Evolutionary conservation across 176 grass and related monocot genomes (phyloP).

Genomic region (Typha latifolia): DNA sequence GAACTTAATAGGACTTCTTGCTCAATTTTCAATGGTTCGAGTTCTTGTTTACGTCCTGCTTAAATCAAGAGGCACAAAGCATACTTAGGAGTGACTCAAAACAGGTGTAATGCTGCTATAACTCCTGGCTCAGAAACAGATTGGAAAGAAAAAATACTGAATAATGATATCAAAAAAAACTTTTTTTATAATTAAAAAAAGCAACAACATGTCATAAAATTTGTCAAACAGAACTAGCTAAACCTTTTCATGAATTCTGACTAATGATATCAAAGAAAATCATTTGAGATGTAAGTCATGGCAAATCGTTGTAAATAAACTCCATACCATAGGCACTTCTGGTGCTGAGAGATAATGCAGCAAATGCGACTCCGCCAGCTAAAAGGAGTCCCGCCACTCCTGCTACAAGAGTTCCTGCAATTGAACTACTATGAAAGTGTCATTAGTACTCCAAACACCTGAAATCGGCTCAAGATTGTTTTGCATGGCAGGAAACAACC

Average conservation of each 20-base stretch:
- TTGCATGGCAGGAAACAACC: neutral
- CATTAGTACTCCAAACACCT: constrained; percentile 26
- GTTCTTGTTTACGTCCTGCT: constrained; percentile 35
- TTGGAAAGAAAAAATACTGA: neutral
- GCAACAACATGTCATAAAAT: neutral
- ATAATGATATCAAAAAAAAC: neutral
- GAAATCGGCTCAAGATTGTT: neutral
- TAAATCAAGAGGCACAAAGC: constrained; percentile 8
- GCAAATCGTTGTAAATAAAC: neutral
- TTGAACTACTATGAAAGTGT: constrained; percentile 47
- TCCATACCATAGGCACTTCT: constrained; percentile 33
- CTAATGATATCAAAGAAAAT: neutral
- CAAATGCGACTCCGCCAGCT: constrained; percentile 49
- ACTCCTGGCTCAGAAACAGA: neutral
- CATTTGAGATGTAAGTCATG: neutral
- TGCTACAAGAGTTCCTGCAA: constrained; percentile 66
- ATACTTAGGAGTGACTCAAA: neutral
- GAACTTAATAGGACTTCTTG: constrained; percentile 16
- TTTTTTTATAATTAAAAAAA: neutral
- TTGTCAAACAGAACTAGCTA: neutral
- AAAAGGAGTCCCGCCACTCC: constrained; percentile 58
- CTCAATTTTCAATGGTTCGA: constrained; percentile 25
- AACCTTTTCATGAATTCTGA: neutral
- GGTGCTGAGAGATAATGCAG: constrained; percentile 36
- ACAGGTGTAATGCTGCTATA: neutral